These are phyloP conservation scores for Eleusine coracana DNA, from an alignment of 176 grass and related monocot genomes.

Conservation along the genomic window DNA sequence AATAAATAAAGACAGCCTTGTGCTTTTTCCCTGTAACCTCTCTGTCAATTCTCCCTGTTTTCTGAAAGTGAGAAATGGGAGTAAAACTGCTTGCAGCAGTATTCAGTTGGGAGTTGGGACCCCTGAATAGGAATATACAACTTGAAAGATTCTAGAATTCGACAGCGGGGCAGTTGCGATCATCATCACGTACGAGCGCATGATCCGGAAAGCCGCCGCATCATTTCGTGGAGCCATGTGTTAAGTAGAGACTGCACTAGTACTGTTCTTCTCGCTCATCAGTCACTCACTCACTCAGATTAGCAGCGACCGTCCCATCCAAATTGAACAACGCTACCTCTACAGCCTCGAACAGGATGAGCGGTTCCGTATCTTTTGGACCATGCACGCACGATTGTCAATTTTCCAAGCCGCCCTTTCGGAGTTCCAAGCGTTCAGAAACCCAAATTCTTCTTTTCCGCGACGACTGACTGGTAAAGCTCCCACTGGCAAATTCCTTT, in stretches of 20 bases:
- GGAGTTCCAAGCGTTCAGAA: neutral
- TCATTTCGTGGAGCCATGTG: neutral
- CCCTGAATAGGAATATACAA: no score
- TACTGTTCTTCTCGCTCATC: neutral
- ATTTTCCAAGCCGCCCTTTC: neutral
- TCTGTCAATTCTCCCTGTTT: neutral
- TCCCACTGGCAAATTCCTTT: neutral
- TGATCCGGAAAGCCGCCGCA: neutral
- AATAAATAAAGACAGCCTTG: conserved; percentile 22
- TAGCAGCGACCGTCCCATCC: neutral
- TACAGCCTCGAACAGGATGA: neutral
- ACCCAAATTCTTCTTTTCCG: neutral
- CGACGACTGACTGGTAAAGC: neutral
- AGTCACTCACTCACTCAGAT: no score
- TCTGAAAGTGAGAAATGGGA: neutral
- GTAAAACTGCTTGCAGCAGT: neutral
- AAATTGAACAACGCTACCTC: neutral
- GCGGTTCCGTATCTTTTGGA: neutral
- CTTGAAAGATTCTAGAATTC: neutral
- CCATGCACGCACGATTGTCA: neutral
- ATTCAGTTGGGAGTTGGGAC: neutral
- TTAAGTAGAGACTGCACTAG: neutral
- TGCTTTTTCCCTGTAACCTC: neutral
- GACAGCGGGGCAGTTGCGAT: neutral
- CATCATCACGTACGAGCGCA: neutral